Evolutionary conservation across 148 eudicot species (phyloP), one percentile per base, ranked within the genome.

Genomic region (Fagopyrum esculentum): DNA sequence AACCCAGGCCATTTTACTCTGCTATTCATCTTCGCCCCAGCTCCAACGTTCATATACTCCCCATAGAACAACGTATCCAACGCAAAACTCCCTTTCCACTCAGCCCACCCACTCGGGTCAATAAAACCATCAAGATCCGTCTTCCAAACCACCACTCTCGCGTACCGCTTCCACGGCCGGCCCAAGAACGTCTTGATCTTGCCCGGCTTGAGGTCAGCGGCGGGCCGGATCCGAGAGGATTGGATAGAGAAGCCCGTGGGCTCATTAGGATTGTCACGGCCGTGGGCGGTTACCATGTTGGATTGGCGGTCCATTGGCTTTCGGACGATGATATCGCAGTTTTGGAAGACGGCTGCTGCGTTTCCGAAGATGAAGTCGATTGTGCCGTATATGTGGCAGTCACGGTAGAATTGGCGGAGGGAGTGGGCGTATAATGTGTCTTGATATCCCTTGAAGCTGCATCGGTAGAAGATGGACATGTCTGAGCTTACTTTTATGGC

Each of bases 301-400:
- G 80, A 45, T 56, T 87, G 92, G 80, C 80, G 81, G 15, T 73
- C 74, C 86, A 84, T 82, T 2, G 96, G 92, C 76, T 44, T 77
- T 49, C 88, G 68, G 0, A 89, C 87, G 9, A 77, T 81, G 35
- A 88, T 85, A 81, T 90, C 87, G n/a, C 96, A 88, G 69, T 90
- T 88, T 75, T 90, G 90, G 61, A 88, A 48, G 9, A 90, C 90
- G 0, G 68, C 89, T 0, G 85, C 78, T 3, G 96, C 89, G 6
- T 90, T 85, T 5, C 96, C 96, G 73, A 90, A 90, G 51, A 90
- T 88, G 80, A 87, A 90, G 69, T 90, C 95, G 26, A 88, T 45
- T 1, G 95, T 90, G 26, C 95, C 95, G 48, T 80, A 84, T 0
- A 90, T 83, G 30, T 81, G 87, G n/a, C 96, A 90, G 26, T 90